phyloP scores from a whole-genome alignment of 2,329 filamentous ascomycete genomes.

The Helicocarpus griseus region DNA sequence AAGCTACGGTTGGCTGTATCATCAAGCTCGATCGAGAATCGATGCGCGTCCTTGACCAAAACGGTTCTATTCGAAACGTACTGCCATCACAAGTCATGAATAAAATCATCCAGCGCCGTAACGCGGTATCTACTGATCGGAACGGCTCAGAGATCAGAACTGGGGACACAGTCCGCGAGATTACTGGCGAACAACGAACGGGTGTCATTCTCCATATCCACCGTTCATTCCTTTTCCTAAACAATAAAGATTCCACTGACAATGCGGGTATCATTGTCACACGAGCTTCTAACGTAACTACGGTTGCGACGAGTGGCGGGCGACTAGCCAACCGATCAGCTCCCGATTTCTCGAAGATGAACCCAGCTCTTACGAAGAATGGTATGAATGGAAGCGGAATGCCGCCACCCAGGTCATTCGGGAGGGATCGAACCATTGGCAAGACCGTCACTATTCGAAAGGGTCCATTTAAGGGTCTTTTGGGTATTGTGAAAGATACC shows the following conservation, averaged over 20 bases:
- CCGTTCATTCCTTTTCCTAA: slow-evolving; percentile 81
- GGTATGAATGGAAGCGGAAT: slow-evolving; percentile 46
- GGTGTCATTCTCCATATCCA: slow-evolving; percentile 92
- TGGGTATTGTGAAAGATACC: slow-evolving; percentile 93
- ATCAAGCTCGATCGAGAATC: slow-evolving; percentile 94
- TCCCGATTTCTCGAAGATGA: slow-evolving; percentile 82
- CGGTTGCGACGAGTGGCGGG: slow-evolving; percentile 88
- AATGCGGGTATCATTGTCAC: slow-evolving; percentile 87
- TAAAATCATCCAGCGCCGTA: slow-evolving; percentile 70
- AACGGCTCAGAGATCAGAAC: slow-evolving; percentile 86
- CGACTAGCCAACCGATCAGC: slow-evolving; percentile 51
- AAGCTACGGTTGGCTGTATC: slow-evolving; percentile 83
- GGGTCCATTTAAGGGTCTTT: slow-evolving; percentile 81
- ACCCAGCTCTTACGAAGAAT: slow-evolving; percentile 73
- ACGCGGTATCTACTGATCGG: slow-evolving; percentile 82
- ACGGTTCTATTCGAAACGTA: slow-evolving; percentile 69
- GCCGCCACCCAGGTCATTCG: slow-evolving; percentile 63
- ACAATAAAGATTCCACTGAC: slow-evolving; percentile 73
- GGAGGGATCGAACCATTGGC: slow-evolving; percentile 74
- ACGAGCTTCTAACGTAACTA: slow-evolving; percentile 74
- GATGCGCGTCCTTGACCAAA: slow-evolving; percentile 80
- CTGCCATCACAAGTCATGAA: slow-evolving; percentile 89
- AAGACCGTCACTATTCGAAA: slow-evolving; percentile 84
- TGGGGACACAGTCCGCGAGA: slow-evolving; percentile 88
- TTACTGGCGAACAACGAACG: slow-evolving; percentile 70